These are phyloP conservation scores for Microcyclosporella mali DNA, from an alignment of 2,329 filamentous ascomycete genomes.

Conservation along the genomic window DNA sequence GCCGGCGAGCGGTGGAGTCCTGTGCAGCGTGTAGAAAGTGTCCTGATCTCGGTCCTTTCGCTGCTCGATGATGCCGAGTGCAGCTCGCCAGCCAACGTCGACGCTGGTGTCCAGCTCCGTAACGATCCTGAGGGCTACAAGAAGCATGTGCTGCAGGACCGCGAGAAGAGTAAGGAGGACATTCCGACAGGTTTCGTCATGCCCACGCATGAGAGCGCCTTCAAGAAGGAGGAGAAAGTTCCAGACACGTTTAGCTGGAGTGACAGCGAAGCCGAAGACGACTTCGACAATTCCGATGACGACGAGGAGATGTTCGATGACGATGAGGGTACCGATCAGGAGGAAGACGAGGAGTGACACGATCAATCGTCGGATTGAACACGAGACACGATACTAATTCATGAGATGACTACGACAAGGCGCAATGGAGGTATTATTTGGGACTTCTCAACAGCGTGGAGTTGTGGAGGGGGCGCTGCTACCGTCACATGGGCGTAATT, in stretches of 20 bases:
- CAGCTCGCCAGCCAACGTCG: slow-evolving; percentile 88
- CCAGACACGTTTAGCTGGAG: slow-evolving; percentile 69
- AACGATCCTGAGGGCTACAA: slow-evolving; percentile 67
- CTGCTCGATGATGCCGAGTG: slow-evolving; percentile 92
- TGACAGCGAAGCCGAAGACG: slow-evolving; percentile 51
- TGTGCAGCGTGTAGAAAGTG: slow-evolving; percentile 87
- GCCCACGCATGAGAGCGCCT: slow-evolving; percentile 65
- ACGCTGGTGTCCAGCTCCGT: slow-evolving; percentile 79
- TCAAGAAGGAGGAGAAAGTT: slow-evolving; percentile 47
- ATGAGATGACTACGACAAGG: too few species aligned
- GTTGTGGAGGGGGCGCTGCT: too few species aligned
- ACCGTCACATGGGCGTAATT: too few species aligned
- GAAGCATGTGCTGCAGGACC: slow-evolving; percentile 59
- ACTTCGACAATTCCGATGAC: slow-evolving; percentile 68
- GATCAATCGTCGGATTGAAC: too few species aligned
- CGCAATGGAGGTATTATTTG: too few species aligned
- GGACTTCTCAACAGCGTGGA: too few species aligned
- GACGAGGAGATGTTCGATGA: slow-evolving; percentile 50
- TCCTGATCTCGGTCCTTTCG: slow-evolving; percentile 84
- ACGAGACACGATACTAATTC: too few species aligned
- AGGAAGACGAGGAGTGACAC: slow-evolving; percentile 48
- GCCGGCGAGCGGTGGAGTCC: slow-evolving; percentile 93
- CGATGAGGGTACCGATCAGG: slow-evolving; percentile 55
- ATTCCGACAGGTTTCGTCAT: slow-evolving; percentile 75
- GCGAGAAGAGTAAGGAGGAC: slow-evolving; percentile 68